Evolutionary conservation across 345 rosid genomes (phyloP).

Genomic region (Erysimum cheiranthoides): DNA sequence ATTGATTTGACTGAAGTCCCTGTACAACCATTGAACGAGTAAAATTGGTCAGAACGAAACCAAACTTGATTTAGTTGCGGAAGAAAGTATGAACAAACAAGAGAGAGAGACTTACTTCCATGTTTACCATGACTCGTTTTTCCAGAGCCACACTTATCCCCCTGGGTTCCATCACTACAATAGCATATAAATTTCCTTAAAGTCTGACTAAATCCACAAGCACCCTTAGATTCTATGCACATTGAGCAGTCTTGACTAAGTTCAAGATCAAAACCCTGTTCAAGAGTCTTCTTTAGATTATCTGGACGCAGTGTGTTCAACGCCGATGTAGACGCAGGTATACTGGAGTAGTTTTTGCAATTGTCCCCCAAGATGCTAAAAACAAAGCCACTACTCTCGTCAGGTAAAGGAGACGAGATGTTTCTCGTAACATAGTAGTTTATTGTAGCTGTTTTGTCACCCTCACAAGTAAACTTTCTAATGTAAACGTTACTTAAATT

Average conservation of each 20-base stretch:
- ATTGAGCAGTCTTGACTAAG: conserved; percentile 10
- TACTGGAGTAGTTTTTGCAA: conserved; percentile 17
- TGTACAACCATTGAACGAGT: background rate
- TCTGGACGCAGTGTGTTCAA: background rate
- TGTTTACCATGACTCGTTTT: background rate
- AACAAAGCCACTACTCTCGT: too few species aligned
- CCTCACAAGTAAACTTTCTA: background rate
- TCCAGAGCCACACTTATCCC: background rate
- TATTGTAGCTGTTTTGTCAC: background rate
- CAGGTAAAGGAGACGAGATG: background rate
- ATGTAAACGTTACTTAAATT: background rate
- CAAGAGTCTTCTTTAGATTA: conserved; percentile 16
- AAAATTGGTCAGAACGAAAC: background rate
- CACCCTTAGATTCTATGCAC: conserved; percentile 40
- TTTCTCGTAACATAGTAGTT: conserved; percentile 22
- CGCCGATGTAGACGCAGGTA: conserved; percentile 16
- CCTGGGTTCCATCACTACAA: conserved; percentile 15
- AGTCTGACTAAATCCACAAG: conserved; percentile 41
- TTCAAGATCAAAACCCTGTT: conserved; percentile 39
- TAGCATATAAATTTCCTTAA: conserved; percentile 36
- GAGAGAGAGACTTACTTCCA: too few species aligned
- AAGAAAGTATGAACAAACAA: background rate
- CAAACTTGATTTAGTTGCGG: background rate
- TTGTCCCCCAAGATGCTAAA: background rate
- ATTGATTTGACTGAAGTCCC: background rate